Percentiles rank a stretch among this genome's conserved stretches.
These are phyloP conservation scores for Lyophyllum semitale DNA, from an alignment of 768 basidiomycete species.

Conservation along the genomic window DNA sequence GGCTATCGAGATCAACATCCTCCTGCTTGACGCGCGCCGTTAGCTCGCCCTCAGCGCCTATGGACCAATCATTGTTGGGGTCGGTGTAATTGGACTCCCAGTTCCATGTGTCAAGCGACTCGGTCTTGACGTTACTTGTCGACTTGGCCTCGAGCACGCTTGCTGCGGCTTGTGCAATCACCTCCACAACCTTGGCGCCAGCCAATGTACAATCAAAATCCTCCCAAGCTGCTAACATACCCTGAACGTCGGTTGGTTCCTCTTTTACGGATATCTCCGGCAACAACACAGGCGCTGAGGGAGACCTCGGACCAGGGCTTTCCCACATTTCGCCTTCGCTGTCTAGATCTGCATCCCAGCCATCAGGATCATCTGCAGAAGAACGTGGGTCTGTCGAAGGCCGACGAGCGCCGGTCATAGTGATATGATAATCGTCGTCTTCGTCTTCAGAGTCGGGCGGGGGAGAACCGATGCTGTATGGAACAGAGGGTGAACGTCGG, in stretches of 20 bases:
- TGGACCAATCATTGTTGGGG: conserved; percentile 26
- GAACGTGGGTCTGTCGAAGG: conserved; percentile 28
- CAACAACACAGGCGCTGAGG: conserved; percentile 49
- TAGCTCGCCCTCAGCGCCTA: conserved; percentile 29
- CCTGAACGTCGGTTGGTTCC: conserved; percentile 62
- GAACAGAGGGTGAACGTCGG: conserved; percentile 61
- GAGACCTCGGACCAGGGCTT: conserved; percentile 64
- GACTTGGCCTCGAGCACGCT: conserved; percentile 28
- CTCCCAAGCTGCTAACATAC: conserved; percentile 73
- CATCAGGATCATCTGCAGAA: conserved; percentile 33
- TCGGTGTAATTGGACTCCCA: conserved; percentile 37
- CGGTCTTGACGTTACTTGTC: conserved; percentile 39
- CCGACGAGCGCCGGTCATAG: conserved; percentile 41
- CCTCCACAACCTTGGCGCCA: conserved; percentile 44
- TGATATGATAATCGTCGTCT: conserved; percentile 48
- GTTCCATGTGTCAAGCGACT: conserved; percentile 46
- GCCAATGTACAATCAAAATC: conserved; percentile 50
- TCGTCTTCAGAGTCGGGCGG: conserved; percentile 76
- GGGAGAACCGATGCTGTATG: conserved; percentile 60
- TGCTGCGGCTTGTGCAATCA: conserved; percentile 39
- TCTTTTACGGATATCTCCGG: conserved; percentile 52
- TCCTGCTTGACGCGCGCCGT: conserved; percentile 47
- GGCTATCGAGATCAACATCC: conserved; percentile 42
- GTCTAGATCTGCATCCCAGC: conserved; percentile 49
- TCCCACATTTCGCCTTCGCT: conserved; percentile 66